These are phyloP conservation scores for Lyophyllum decastes DNA, from an alignment of 768 basidiomycete species.

Conservation along the genomic window DNA sequence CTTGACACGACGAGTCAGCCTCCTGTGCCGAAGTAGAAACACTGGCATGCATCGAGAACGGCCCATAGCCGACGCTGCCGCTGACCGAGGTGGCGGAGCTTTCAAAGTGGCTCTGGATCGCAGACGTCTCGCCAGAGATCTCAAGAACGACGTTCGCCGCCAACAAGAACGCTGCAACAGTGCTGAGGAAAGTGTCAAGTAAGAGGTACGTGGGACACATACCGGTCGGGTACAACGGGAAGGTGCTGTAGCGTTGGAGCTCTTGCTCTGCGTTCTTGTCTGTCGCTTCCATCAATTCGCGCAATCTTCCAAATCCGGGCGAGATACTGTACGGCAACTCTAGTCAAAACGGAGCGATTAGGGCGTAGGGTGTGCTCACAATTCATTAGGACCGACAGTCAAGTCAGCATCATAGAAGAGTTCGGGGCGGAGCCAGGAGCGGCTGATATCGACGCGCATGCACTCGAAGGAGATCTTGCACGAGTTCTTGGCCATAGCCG, in stretches of 20 bases:
- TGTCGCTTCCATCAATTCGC: background rate
- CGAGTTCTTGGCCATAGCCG: constrained; percentile 4
- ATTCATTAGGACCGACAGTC: background rate
- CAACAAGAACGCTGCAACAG: background rate
- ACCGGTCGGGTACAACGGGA: constrained; percentile 1
- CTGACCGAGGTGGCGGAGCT: background rate
- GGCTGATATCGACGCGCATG: constrained; percentile 6
- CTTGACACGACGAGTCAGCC: background rate
- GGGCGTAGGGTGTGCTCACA: background rate
- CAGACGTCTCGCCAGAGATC: background rate
- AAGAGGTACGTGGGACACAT: background rate
- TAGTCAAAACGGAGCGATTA: background rate
- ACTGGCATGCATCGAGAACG: background rate
- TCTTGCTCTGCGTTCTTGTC: background rate
- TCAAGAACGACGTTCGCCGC: constrained; percentile 4
- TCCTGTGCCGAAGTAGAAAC: background rate
- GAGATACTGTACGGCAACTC: background rate
- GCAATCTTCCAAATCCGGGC: background rate
- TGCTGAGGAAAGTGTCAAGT: background rate
- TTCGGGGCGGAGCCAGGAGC: constrained; percentile 4
- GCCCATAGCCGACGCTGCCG: background rate
- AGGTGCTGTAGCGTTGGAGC: background rate
- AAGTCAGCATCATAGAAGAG: constrained; percentile 7
- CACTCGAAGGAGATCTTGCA: constrained; percentile 9
- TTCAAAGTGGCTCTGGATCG: background rate